Base-by-base conservation (phyloP, 148 eudicot genomes). In the Dysphania ambrosioides region DNA sequence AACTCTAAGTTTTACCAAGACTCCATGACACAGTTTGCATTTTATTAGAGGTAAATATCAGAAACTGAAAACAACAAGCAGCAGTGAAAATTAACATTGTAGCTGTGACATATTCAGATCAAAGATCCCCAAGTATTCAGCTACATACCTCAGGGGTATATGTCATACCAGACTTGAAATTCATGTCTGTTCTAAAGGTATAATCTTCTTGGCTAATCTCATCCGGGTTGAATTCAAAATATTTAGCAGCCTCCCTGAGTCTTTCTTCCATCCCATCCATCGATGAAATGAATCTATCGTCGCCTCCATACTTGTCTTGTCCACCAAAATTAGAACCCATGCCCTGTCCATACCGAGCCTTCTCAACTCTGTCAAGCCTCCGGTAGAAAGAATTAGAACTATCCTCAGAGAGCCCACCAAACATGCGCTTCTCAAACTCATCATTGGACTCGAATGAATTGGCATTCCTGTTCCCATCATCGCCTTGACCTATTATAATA, bases 171-270 rank as follows among this genome's bases (percentile, higher is more conserved):
- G 72, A 29, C 75, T 23, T 58, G 72, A 87, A 75, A 74, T 76
- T 82, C 73, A 80, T 67, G 82, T 94, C 97, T 9, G 93, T 83
- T 82, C 98, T 88, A 85, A 65, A 94, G 72, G 77, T n/a, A 74
- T 86, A 94, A 79, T 83, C 87, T 0, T 87, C 87, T 61, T 73
- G 53, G 1, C 67, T 57, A 55, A 83, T 59, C 83, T 89, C 94
- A 4, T 83, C 82, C 5, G 77, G 71, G 76, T 83, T 81, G 36
- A 78, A 70, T 68, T 94, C 91, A 82, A 91, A 94, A 68, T 86
- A 85, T 15, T 81, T 68, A 70, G 98, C 96, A 42, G 91, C 91
- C 79, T 88, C 44, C 84, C 83, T 87, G 82, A 94, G 78, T 75
- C 82, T 87, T 36, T 78, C 83, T 53, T 88, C 93, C 89, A 94